Percentiles rank a stretch among this genome's conserved stretches.
Conservation (phyloP, 192 early-diverging fungal species). For the Backusella tarrabulga region DNA sequence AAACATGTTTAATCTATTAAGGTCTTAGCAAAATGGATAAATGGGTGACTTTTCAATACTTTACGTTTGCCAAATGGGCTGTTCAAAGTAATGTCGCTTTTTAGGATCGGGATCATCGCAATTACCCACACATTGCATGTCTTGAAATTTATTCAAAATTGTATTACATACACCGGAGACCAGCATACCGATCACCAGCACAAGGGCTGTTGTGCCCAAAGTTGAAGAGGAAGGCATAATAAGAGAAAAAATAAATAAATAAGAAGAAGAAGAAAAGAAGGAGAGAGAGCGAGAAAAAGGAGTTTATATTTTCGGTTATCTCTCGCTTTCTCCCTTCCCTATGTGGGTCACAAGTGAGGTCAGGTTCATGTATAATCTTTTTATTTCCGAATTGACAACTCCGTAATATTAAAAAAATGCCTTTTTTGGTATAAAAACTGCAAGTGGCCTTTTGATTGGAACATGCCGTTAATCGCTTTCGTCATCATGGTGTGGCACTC, state of each 20-base stretch:
- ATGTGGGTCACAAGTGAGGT: not conserved
- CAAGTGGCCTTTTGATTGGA: not conserved
- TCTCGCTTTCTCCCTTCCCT: not conserved
- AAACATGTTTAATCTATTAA: slow-evolving; percentile 84
- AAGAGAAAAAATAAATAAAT: not conserved
- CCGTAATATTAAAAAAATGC: not conserved
- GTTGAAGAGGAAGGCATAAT: slow-evolving; percentile 6
- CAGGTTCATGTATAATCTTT: not conserved
- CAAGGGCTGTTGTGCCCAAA: slow-evolving; percentile 12
- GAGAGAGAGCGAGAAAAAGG: not conserved
- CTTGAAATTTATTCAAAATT: slow-evolving; percentile 85
- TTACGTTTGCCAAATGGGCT: slow-evolving; percentile 95
- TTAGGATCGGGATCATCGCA: slow-evolving; percentile 75
- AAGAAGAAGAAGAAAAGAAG: not conserved
- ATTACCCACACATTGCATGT: slow-evolving; percentile 88
- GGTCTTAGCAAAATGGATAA: not conserved
- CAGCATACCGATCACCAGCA: slow-evolving; percentile 30
- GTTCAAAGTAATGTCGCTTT: slow-evolving; percentile 81
- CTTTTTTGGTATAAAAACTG: not conserved
- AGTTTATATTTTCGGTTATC: not conserved
- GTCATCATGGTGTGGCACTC: not conserved
- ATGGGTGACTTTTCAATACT: not conserved
- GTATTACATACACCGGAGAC: slow-evolving; percentile 57
- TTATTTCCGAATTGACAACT: slow-evolving; percentile 9
- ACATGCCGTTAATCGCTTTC: not conserved